Conservation (phyloP, 2,329 filamentous ascomycete genomes). For the Neodidymelliopsis sp. region DNA sequence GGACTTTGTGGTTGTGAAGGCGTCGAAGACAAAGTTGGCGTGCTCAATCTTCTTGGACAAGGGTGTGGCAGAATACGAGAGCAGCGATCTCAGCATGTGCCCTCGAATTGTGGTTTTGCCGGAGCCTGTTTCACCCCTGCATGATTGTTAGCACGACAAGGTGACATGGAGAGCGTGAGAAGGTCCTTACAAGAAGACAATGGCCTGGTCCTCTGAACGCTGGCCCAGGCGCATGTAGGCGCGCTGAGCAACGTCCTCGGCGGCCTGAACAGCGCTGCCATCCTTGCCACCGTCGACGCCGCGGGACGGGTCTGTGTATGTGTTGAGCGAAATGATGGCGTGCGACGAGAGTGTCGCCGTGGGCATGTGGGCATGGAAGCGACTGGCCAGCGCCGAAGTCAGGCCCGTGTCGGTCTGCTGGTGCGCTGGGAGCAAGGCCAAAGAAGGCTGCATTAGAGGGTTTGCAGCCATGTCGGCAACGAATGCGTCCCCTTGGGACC, state of each 20-base stretch:
- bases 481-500: constrained; percentile 51
- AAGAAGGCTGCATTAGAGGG: constrained; percentile 72
- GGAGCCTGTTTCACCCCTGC: constrained; percentile 90
- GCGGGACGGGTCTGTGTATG: constrained; percentile 86
- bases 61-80: constrained; percentile 90
- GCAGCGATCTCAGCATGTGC: constrained; percentile 83
- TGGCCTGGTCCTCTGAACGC: constrained; percentile 89
- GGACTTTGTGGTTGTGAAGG: constrained; percentile 95
- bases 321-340: constrained; percentile 90
- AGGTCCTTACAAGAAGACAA: constrained; percentile 82
- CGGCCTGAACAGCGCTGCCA: constrained; percentile 89
- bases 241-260: constrained; percentile 87
- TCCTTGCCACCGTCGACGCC: constrained; percentile 90
- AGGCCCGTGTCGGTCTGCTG: constrained; percentile 79
- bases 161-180: background rate
- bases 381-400: constrained; percentile 82
- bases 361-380: constrained; percentile 90
- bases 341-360: constrained; percentile 91
- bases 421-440: constrained; percentile 87
- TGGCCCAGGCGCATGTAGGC: constrained; percentile 86
- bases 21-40: constrained; percentile 94
- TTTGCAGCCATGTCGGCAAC: constrained; percentile 65
- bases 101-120: constrained; percentile 95
- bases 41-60: constrained; percentile 92
- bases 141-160: constrained; percentile 8